phyloP scores from a whole-genome alignment of 345 rosid species.

The Abelmoschus esculentus region DNA sequence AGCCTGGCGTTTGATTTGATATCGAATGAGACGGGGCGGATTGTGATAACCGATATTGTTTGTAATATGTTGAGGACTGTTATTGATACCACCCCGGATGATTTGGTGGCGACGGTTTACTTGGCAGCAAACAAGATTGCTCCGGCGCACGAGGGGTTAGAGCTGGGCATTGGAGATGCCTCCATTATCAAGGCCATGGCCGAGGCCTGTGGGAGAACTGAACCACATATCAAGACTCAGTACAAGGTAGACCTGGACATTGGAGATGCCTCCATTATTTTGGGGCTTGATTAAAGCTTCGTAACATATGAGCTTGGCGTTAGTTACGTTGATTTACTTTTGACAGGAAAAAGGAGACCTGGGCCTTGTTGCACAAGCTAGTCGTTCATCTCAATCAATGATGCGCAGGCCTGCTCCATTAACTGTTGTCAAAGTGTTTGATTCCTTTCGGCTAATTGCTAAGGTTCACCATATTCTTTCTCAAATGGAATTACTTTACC shows the following conservation, averaged over 20 bases:
- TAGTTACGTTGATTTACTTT: not conserved
- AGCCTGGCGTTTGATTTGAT: conserved; percentile 67
- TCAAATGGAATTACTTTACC: not conserved
- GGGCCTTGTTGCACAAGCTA: conserved; percentile 91
- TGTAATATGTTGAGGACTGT: conserved; percentile 83
- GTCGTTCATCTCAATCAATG: conserved; percentile 83
- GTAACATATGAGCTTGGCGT: not conserved
- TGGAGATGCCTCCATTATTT: not conserved
- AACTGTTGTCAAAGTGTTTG: conserved; percentile 74
- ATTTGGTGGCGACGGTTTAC: conserved; percentile 62
- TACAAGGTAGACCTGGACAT: conserved; percentile 39
- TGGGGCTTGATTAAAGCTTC: not conserved
- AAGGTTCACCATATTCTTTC: conserved; percentile 42
- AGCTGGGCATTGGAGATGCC: conserved; percentile 82
- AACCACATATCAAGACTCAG: conserved; percentile 54
- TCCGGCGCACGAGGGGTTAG: conserved; percentile 88
- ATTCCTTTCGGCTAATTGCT: conserved; percentile 69
- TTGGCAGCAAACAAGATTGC: conserved; percentile 71
- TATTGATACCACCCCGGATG: conserved; percentile 66
- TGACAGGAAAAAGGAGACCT: conserved; percentile 77
- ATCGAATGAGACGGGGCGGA: conserved; percentile 60
- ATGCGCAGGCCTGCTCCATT: conserved; percentile 84
- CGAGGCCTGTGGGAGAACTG: conserved; percentile 83
- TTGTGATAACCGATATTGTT: conserved; percentile 76
- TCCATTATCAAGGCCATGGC: conserved; percentile 72